A percentile compares a stretch with the other conserved stretches of the same genome.
Conservation (phyloP, 805 yeast genomes). For the Nakazawaea laoshanensis region DNA sequence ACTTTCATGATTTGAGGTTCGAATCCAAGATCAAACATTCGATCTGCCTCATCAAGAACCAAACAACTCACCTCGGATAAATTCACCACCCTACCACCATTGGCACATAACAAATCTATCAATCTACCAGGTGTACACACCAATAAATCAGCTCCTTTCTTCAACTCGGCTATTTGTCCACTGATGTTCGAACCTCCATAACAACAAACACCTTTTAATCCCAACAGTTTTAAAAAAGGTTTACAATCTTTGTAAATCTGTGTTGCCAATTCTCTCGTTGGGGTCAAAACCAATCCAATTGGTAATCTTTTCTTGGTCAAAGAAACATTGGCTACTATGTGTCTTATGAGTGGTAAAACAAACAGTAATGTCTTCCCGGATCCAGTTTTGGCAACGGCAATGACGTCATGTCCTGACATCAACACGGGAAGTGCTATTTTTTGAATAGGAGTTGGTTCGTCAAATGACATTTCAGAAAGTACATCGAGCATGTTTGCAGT, state of each 20-base stretch:
- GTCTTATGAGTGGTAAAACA: slow-evolving; percentile 76
- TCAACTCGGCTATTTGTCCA: slow-evolving; percentile 70
- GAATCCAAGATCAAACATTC: slow-evolving; percentile 95
- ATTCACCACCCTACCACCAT: slow-evolving; percentile 67
- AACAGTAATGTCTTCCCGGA: slow-evolving; percentile 93
- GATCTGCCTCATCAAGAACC: slow-evolving; percentile 93
- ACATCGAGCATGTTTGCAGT: slow-evolving; percentile 48
- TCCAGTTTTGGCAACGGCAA: slow-evolving; percentile 95
- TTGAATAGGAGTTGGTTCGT: slow-evolving; percentile 79
- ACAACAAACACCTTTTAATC: slow-evolving; percentile 61
- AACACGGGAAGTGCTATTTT: slow-evolving; percentile 85
- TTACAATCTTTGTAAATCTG: slow-evolving; percentile 69
- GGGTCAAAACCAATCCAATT: slow-evolving; percentile 70
- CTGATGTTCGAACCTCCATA: slow-evolving; percentile 88
- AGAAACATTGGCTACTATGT: slow-evolving; percentile 61
- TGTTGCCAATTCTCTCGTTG: slow-evolving; percentile 86
- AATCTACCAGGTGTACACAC: slow-evolving; percentile 95
- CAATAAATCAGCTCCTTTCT: slow-evolving; percentile 68
- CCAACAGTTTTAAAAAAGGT: slow-evolving; percentile 43
- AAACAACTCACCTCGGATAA: slow-evolving; percentile 65
- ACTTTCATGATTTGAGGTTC: slow-evolving; percentile 91
- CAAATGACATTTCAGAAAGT: slow-evolving; percentile 43
- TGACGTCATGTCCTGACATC: slow-evolving; percentile 83
- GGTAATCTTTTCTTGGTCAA: slow-evolving; percentile 43
- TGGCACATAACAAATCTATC: slow-evolving; percentile 80